Evolutionary conservation across 73 alveolate genomes (phyloP).

Genomic region (Breviolum minutum): DNA sequence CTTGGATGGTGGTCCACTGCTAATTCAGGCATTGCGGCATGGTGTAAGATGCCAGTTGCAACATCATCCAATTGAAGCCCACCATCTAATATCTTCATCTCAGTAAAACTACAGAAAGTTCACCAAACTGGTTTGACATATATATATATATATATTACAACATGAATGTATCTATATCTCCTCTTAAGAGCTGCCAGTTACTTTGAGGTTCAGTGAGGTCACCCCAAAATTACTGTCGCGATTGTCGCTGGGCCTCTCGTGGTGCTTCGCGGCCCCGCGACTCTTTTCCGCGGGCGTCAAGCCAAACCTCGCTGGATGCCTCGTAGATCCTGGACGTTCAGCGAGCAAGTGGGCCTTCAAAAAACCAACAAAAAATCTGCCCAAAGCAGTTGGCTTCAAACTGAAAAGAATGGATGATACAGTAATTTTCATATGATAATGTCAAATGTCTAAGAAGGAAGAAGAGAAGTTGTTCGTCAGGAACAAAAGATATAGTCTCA

Average conservation of each 20-base stretch:
- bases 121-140: not conserved
- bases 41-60: too few relatives aligned
- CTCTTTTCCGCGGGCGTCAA: not conserved
- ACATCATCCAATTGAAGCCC: too few relatives aligned
- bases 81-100: not conserved
- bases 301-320: slow-evolving; percentile 50
- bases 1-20: too few relatives aligned
- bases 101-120: not conserved
- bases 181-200: not conserved
- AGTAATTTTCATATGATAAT: too few relatives aligned
- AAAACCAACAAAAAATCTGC: not conserved
- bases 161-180: not conserved
- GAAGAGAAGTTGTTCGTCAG: too few relatives aligned
- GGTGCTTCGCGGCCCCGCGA: too few relatives aligned
- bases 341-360: not conserved
- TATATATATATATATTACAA: not conserved
- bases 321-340: slow-evolving; percentile 11
- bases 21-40: too few relatives aligned
- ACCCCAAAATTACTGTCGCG: too few relatives aligned
- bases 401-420: too few relatives aligned
- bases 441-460: too few relatives aligned
- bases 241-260: too few relatives aligned
- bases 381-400: not conserved
- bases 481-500: too few relatives aligned
- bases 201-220: not conserved